These are phyloP conservation scores for Fusarium brachygibbosum DNA, from an alignment of 2,329 filamentous ascomycete genomes.

Conservation along the genomic window DNA sequence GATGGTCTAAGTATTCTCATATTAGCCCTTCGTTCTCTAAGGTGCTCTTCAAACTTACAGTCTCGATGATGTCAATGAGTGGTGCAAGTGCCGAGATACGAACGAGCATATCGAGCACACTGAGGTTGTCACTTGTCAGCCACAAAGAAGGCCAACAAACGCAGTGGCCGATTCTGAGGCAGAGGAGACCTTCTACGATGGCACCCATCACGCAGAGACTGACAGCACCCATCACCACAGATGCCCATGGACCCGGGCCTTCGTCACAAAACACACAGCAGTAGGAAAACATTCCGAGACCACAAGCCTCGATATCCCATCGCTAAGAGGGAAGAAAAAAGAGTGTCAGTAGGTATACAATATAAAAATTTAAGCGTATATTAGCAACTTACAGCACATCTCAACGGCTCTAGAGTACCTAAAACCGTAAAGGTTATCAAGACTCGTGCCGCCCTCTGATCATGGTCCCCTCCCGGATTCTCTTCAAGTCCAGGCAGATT, in stretches of 20 bases:
- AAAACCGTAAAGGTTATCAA: constrained; percentile 40
- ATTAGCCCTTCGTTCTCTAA: background rate
- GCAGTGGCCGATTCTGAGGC: constrained; percentile 11
- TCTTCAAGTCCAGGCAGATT: constrained; percentile 7
- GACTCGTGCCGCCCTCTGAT: constrained; percentile 22
- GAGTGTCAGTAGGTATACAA: background rate
- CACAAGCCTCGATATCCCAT: constrained; percentile 37
- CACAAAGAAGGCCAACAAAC: constrained; percentile 34
- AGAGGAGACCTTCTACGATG: constrained; percentile 17
- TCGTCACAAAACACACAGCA: constrained; percentile 20
- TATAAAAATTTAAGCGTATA: background rate
- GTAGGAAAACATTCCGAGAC: constrained; percentile 33
- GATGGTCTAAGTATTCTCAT: background rate
- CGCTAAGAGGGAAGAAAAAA: constrained; percentile 15
- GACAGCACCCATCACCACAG: constrained; percentile 19
- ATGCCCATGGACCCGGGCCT: constrained; percentile 6
- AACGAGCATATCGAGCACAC: constrained; percentile 21
- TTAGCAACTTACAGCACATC: constrained; percentile 36
- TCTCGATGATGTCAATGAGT: constrained; percentile 45
- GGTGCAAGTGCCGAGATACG: constrained; percentile 43
- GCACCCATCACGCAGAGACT: constrained; percentile 15
- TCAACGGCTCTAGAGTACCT: constrained; percentile 44
- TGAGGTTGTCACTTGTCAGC: constrained; percentile 32
- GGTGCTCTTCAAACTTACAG: constrained; percentile 21
- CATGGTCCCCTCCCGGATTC: background rate